phyloP scores from a whole-genome alignment of 345 rosid genomes.

The rapeseed (Brassica napus) region DNA sequence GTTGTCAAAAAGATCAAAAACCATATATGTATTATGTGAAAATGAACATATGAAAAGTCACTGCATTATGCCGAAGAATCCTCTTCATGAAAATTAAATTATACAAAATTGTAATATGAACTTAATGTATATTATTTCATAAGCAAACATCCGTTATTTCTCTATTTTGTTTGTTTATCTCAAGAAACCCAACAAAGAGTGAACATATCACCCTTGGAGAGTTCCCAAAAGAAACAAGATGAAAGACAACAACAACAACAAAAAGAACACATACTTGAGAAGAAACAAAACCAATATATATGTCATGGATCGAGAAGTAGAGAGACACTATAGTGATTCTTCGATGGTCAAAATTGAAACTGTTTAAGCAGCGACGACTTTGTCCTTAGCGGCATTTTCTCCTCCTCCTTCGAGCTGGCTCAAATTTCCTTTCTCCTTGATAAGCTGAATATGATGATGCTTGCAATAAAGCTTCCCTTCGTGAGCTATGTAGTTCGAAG shows the following conservation, averaged over 20 bases:
- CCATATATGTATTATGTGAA: neutral
- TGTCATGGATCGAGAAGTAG: neutral
- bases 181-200: constrained; percentile 33
- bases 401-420: constrained; percentile 92
- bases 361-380: constrained; percentile 34
- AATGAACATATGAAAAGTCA: neutral
- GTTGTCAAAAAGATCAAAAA: neutral
- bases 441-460: constrained; percentile 94
- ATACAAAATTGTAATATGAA: neutral
- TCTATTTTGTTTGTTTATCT: constrained; percentile 20
- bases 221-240: neutral
- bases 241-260: neutral
- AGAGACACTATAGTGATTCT: constrained; percentile 16
- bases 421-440: constrained; percentile 88
- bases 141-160: constrained; percentile 28
- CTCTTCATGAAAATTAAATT: neutral
- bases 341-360: neutral
- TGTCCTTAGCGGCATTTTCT: constrained; percentile 41
- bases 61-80: neutral
- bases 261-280: constrained; percentile 10
- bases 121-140: neutral
- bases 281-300: constrained; percentile 22
- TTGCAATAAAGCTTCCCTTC: constrained; percentile 96
- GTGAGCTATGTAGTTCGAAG: constrained; percentile 90
- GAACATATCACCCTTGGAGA: constrained; percentile 10